phyloP scores from a whole-genome alignment of 2,329 filamentous ascomycete genomes.

The Penicillium brasilianum region DNA sequence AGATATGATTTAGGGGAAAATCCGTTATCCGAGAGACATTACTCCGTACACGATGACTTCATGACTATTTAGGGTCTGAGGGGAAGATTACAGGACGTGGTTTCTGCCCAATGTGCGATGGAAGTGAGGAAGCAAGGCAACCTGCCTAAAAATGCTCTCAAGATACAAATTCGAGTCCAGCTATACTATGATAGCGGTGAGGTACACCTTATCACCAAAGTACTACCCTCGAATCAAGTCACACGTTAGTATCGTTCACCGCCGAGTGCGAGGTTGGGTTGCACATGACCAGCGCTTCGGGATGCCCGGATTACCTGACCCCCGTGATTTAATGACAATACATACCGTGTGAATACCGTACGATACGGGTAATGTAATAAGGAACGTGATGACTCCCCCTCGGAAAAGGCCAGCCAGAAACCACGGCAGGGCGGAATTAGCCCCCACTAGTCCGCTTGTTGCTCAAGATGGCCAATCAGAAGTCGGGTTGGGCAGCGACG shows the following conservation, averaged over 20 bases:
- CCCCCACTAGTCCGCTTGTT: neutral
- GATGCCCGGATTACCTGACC: constrained; percentile 24
- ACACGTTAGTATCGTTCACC: constrained; percentile 16
- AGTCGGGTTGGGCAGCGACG: neutral
- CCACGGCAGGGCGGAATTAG: neutral
- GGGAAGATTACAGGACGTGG: neutral
- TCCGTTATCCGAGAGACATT: neutral
- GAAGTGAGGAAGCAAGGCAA: neutral
- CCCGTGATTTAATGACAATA: constrained; percentile 2
- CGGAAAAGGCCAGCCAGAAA: neutral
- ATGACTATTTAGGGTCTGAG: neutral
- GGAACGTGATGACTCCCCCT: neutral
- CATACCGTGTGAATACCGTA: neutral
- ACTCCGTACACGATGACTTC: neutral
- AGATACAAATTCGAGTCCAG: neutral
- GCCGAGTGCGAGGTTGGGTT: constrained; percentile 14
- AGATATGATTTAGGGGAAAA: neutral
- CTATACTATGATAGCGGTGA: constrained; percentile 1
- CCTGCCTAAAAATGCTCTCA: neutral
- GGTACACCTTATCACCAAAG: neutral
- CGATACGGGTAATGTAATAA: too few relatives aligned
- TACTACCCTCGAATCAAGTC: neutral
- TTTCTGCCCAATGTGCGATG: neutral
- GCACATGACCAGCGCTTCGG: constrained; percentile 33
- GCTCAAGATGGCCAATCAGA: neutral